phyloP scores from a whole-genome alignment of 2,329 filamentous ascomycete genomes.

The Paracamarosporium sp. region DNA sequence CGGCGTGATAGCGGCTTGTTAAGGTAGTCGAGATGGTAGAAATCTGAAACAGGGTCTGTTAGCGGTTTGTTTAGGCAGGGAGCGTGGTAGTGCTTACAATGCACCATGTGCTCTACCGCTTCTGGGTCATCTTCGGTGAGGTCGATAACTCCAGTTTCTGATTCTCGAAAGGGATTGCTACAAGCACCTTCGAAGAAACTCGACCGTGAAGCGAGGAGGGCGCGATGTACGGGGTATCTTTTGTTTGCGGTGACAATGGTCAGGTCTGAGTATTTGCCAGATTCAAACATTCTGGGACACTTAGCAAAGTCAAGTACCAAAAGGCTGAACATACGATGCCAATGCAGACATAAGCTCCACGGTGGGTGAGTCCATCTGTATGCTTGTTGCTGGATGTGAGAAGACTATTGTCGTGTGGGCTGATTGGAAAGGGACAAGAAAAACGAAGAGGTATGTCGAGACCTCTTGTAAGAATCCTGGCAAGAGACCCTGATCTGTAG shows the following conservation, averaged over 20 bases:
- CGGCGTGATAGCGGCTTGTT: conserved; percentile 37
- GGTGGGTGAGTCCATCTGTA: conserved; percentile 49
- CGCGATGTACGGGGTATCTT: conserved; percentile 56
- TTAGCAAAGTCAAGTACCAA: conserved; percentile 26
- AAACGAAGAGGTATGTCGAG: neutral
- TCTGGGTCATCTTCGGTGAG: conserved; percentile 49
- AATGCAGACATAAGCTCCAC: conserved; percentile 55
- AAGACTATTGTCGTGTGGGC: neutral
- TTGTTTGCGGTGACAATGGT: conserved; percentile 54
- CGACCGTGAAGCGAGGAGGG: conserved; percentile 56
- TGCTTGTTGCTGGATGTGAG: neutral
- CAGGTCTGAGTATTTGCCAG: conserved; percentile 55
- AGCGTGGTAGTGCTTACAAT: conserved; percentile 39
- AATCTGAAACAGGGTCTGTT: conserved; percentile 37
- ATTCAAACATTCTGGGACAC: conserved; percentile 45
- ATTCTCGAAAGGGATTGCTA: conserved; percentile 45
- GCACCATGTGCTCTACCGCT: conserved; percentile 50
- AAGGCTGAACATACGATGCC: conserved; percentile 51
- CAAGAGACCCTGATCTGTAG: neutral
- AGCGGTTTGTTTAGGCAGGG: conserved; percentile 17
- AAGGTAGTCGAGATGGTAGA: conserved; percentile 51
- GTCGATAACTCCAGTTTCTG: conserved; percentile 46
- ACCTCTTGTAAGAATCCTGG: neutral
- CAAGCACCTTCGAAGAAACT: conserved; percentile 54
- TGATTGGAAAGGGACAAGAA: neutral